Evolutionary conservation across 176 grass and related monocot genomes (phyloP).

Genomic region (Elymus sibiricus): DNA sequence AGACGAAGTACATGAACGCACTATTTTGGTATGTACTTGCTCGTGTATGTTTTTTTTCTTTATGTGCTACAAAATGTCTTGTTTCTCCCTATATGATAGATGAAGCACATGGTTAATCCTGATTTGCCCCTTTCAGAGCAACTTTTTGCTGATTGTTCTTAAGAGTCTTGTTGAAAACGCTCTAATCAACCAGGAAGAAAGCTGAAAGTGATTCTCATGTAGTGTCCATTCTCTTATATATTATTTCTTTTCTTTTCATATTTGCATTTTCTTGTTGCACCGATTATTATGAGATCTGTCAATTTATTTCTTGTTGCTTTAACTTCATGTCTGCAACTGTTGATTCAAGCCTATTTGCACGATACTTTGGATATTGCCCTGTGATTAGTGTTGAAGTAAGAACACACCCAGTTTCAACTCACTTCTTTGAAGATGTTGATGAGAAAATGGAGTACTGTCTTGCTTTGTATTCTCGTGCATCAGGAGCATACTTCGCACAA

Average conservation of each 20-base stretch:
- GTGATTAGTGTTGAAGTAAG: constrained; percentile 93
- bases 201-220: constrained; percentile 98
- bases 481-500: constrained; percentile 50
- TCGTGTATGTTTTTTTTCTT: background rate
- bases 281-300: background rate
- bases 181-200: constrained; percentile 46
- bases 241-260: constrained; percentile 5
- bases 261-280: constrained; percentile 19
- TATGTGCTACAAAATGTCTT: constrained; percentile 19
- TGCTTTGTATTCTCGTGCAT: constrained; percentile 77
- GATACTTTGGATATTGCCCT: constrained; percentile 82
- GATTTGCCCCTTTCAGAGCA: constrained; percentile 51
- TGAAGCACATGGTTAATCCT: constrained; percentile 35
- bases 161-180: constrained; percentile 75
- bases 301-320: constrained; percentile 11
- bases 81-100: background rate
- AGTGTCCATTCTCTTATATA: background rate
- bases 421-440: constrained; percentile 92
- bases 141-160: constrained; percentile 84
- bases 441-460: constrained; percentile 79
- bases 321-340: constrained; percentile 81
- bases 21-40: constrained; percentile 75
- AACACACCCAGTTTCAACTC: constrained; percentile 83
- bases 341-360: constrained; percentile 81
- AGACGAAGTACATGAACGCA: constrained; percentile 91